Percentiles rank a stretch among this genome's conserved stretches.
Evolutionary conservation across 495 filamentous ascomycete species (phyloP).

Genomic region (Hypoxylon intermedium): DNA sequence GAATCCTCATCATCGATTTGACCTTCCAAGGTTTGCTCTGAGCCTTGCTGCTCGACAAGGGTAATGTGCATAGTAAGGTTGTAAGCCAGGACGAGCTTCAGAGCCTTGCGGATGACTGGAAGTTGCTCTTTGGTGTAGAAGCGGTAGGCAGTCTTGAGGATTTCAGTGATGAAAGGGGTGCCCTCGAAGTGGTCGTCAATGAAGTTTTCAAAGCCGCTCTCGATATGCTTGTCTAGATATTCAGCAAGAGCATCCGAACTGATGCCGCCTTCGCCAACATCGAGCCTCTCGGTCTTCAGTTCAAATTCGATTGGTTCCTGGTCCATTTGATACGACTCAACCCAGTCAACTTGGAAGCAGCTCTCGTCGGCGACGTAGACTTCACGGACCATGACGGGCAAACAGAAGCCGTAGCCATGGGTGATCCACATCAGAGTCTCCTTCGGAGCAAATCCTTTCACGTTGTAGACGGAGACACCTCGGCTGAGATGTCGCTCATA

Average conservation of each 20-base stretch:
- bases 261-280: conserved; percentile 84
- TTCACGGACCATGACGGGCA: conserved; percentile 88
- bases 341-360: conserved; percentile 91
- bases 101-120: conserved; percentile 85
- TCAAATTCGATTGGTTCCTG: conserved; percentile 78
- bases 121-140: conserved; percentile 84
- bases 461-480: conserved; percentile 88
- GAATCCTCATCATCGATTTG: conserved; percentile 79
- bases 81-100: conserved; percentile 91
- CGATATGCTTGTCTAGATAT: conserved; percentile 91
- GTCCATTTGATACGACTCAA: conserved; percentile 71
- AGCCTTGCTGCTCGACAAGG: conserved; percentile 85
- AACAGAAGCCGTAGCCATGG: conserved; percentile 86
- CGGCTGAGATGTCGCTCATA: conserved; percentile 87
- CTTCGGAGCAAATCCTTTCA: conserved; percentile 85
- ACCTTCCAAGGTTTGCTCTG: conserved; percentile 77
- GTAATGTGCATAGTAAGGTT: conserved; percentile 91
- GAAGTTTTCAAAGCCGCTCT: conserved; percentile 85
- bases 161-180: conserved; percentile 88
- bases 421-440: conserved; percentile 83
- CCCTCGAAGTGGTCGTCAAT: conserved; percentile 95
- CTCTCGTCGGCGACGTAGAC: conserved; percentile 89
- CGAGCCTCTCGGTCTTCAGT: conserved; percentile 81
- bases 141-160: conserved; percentile 90
- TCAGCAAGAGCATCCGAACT: conserved; percentile 77